These are phyloP conservation scores for Pterula multifida DNA, from an alignment of 1,284 basidiomycete genomes.

Conservation along the genomic window DNA sequence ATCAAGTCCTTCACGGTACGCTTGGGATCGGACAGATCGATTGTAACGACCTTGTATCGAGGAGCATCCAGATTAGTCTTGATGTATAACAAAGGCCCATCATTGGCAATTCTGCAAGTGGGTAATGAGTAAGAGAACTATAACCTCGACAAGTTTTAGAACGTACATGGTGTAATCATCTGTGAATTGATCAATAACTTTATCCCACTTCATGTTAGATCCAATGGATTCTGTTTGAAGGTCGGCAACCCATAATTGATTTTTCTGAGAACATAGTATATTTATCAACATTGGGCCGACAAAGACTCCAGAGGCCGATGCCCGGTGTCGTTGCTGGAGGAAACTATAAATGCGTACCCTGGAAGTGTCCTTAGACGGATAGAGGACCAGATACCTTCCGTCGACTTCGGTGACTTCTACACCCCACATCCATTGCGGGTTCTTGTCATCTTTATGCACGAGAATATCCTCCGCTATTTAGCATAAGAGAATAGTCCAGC, in stretches of 20 bases:
- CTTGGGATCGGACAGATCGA: constrained; percentile 48
- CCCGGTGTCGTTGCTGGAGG: not conserved
- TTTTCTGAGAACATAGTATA: constrained; percentile 34
- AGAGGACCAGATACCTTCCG: constrained; percentile 51
- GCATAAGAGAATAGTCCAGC: constrained; percentile 8
- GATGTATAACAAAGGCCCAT: constrained; percentile 55
- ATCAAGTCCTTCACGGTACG: constrained; percentile 50
- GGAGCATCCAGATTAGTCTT: constrained; percentile 58
- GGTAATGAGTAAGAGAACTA: constrained; percentile 5
- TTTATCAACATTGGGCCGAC: not conserved
- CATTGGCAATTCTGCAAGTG: constrained; percentile 45
- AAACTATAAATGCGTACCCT: constrained; percentile 26
- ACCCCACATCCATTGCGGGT: constrained; percentile 61
- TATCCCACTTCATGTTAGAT: constrained; percentile 57
- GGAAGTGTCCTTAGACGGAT: constrained; percentile 50
- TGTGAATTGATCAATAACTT: constrained; percentile 53
- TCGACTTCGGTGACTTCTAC: constrained; percentile 45
- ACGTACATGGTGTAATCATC: constrained; percentile 52
- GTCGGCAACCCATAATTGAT: constrained; percentile 65
- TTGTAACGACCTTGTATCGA: constrained; percentile 52
- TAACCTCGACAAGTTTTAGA: not conserved
- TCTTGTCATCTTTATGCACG: constrained; percentile 46
- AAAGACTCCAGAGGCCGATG: not conserved
- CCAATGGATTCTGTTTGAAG: constrained; percentile 45
- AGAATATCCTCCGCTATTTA: constrained; percentile 52